Conservation (phyloP, 2,329 filamentous ascomycete genomes). For the Talaromyces sp. region DNA sequence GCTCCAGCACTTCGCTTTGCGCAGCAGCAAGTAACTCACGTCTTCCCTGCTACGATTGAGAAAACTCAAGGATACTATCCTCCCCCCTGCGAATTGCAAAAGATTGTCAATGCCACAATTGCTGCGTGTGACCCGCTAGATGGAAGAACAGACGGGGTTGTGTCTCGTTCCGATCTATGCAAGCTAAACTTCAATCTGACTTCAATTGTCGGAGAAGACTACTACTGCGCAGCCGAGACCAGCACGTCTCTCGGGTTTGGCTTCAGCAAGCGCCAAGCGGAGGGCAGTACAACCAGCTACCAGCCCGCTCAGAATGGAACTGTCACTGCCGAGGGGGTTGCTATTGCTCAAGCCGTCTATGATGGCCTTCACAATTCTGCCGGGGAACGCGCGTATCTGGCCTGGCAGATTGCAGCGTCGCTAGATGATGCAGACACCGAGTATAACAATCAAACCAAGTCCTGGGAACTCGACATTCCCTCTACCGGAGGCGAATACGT, state of each 20-base stretch:
- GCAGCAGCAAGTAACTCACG: constrained; percentile 3
- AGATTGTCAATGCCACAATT: constrained; percentile 50
- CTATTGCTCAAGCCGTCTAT: constrained; percentile 29
- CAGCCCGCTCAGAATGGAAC: constrained; percentile 26
- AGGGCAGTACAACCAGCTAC: constrained; percentile 9
- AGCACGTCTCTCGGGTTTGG: constrained; percentile 7
- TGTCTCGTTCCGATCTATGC: constrained; percentile 44
- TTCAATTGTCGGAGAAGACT: constrained; percentile 39
- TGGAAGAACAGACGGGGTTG: constrained; percentile 48
- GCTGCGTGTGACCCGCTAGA: constrained; percentile 49
- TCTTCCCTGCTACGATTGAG: constrained; percentile 1
- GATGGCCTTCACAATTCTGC: constrained; percentile 37
- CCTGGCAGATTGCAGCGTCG: constrained; percentile 21
- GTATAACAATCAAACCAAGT: constrained; percentile 20
- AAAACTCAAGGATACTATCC: background rate
- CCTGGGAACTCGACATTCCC: constrained; percentile 26
- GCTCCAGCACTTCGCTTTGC: constrained; percentile 2
- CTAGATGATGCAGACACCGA: constrained; percentile 20
- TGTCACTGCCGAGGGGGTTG: constrained; percentile 22
- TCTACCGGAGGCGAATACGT: constrained; percentile 36
- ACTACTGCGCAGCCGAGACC: constrained; percentile 30
- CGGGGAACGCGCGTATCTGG: constrained; percentile 37
- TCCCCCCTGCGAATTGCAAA: constrained; percentile 33
- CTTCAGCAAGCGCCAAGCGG: background rate
- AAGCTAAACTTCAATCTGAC: constrained; percentile 39